These are phyloP conservation scores for Copromyces sp. DNA, from an alignment of 495 filamentous ascomycete species.

Conservation along the genomic window DNA sequence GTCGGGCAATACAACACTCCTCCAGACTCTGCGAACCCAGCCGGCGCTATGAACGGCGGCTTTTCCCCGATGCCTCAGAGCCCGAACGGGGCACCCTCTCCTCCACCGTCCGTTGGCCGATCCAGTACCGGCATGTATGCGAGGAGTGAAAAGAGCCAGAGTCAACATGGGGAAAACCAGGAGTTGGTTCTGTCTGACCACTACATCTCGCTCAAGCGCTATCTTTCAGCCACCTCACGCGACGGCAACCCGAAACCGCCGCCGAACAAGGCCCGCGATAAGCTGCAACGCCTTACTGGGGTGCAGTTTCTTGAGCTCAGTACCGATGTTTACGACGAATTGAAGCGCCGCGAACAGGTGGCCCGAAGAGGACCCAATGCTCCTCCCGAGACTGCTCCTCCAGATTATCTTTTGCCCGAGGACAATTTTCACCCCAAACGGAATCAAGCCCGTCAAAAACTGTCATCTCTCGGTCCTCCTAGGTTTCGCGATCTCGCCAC, in stretches of 20 bases:
- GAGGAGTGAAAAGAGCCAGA: conserved; percentile 46
- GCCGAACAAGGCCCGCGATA: conserved; percentile 84
- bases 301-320: conserved; percentile 96
- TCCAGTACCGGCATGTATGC: conserved; percentile 63
- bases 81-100: conserved; percentile 56
- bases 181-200: conserved; percentile 58
- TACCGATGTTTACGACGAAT: conserved; percentile 94
- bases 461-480: conserved; percentile 73
- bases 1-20: conserved; percentile 60
- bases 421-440: conserved; percentile 89
- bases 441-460: conserved; percentile 89
- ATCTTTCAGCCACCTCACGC: conserved; percentile 56
- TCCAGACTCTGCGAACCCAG: conserved; percentile 55
- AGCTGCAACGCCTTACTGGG: conserved; percentile 74
- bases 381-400: conserved; percentile 43
- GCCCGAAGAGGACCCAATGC: conserved; percentile 42
- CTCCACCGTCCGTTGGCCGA: conserved; percentile 74
- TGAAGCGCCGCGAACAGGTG: conserved; percentile 68
- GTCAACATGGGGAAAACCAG: conserved; percentile 37
- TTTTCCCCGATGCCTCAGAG: conserved; percentile 40
- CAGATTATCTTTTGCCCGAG: conserved; percentile 69
- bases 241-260: conserved; percentile 65
- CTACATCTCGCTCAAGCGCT: conserved; percentile 69
- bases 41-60: conserved; percentile 47
- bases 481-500: conserved; percentile 86